A percentile compares a stretch with the other conserved stretches of the same genome.
Conservation (phyloP, 306 rosid genomes). For the Casuarina equisetifolia region DNA sequence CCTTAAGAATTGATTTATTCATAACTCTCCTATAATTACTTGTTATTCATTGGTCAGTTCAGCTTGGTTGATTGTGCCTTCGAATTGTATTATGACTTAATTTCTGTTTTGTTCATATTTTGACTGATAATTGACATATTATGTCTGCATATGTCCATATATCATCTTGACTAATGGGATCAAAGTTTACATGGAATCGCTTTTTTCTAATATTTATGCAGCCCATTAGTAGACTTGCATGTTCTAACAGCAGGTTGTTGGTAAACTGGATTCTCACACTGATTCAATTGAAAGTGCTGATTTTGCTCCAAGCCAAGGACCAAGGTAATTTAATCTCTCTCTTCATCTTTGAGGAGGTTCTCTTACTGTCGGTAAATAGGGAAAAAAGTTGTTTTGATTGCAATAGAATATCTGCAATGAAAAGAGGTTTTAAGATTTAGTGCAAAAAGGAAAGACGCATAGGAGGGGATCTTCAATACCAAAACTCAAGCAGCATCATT, state of each 20-base stretch:
- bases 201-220: conserved; percentile 6
- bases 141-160: background rate
- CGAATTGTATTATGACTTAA: background rate
- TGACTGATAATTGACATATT: background rate
- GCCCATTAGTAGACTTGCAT: conserved; percentile 24
- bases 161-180: background rate
- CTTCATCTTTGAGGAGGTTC: background rate
- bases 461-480: background rate
- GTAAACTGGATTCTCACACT: conserved; percentile 56
- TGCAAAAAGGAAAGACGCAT: background rate
- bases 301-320: conserved; percentile 64
- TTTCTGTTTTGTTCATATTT: background rate
- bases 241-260: conserved; percentile 65
- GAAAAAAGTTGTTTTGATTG: no score
- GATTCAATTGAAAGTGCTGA: conserved; percentile 81
- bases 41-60: background rate
- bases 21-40: background rate
- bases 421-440: background rate
- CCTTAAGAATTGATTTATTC: background rate
- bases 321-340: conserved; percentile 21
- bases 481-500: background rate
- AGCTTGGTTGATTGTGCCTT: background rate
- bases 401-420: background rate
- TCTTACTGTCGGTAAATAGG: background rate
- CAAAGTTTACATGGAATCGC: conserved; percentile 5